Evolutionary conservation across 768 basidiomycete species (phyloP), one percentile per base, ranked within the genome.

Genomic region (Suillus clintonianus): DNA sequence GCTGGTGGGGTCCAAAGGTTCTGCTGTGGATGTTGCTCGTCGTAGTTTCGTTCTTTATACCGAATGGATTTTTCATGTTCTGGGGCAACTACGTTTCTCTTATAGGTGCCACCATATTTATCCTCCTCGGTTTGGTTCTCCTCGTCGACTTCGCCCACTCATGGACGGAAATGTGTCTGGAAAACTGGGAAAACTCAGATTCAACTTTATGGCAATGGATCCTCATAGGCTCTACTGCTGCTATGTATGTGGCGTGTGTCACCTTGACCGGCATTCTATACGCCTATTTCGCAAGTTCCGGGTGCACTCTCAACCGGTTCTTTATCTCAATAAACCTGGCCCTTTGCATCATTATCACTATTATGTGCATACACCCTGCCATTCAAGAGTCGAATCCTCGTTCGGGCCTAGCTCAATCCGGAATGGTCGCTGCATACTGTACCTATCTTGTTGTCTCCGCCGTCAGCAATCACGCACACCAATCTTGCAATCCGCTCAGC

Each of bases 1-100:
- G 95, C 34, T 99, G 95, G 95, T 99, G 97, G 97, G 97, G 97
- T 27, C 97, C 95, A 3, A 99, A 99, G 74, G 88, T 93, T 58
- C 83, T 97, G 10, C 80, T 92, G 10, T 99, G 96, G 94, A 73
- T 97, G 41, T 70, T 94, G 65, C 85, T 99, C 62, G 81, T 95
- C 54, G 83, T 83, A 65, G 77, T 91, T 27, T 90, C 92, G 1
- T 99, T 99, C 83, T 89, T 96, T 77, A 97, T 99, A 71, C 97
- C 97, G 0, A 98, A 98, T 75, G 91, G 86, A 54, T 90, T 91
- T 95, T 99, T 99, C 81, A 95, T 99, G 80, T 93, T 97, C 76
- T 99, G 95, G 91, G 96, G 95, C 39, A 95, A 96, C 68, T 97
- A 97, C 71, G 78, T 94, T 65, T 86, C 96, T 27, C 85, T 97